Conservation (phyloP, 805 yeast genomes). For the Ogataea haglerorum region DNA sequence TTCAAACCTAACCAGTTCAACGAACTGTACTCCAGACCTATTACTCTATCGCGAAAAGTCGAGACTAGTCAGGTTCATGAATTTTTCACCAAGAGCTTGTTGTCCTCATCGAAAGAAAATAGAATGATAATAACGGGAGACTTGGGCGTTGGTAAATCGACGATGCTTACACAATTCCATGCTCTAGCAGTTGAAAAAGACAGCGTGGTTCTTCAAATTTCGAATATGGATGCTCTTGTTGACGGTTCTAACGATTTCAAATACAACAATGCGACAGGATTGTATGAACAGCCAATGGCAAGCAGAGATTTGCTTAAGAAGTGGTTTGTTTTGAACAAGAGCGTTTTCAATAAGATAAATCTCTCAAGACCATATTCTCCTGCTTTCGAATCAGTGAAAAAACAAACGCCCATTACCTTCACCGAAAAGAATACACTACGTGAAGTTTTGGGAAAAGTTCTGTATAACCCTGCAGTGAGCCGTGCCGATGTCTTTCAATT, state of each 20-base stretch:
- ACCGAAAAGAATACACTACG: constrained; percentile 32
- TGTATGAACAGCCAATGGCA: constrained; percentile 78
- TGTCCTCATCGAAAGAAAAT: constrained; percentile 38
- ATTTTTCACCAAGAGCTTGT: constrained; percentile 36
- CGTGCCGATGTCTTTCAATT: constrained; percentile 47
- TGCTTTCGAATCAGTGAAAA: constrained; percentile 18
- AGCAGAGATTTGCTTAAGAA: constrained; percentile 57
- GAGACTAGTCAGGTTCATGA: constrained; percentile 40
- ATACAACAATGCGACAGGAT: constrained; percentile 43
- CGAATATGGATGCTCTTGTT: constrained; percentile 56
- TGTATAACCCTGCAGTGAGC: constrained; percentile 25
- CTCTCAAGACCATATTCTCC: constrained; percentile 22
- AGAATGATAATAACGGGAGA: constrained; percentile 62
- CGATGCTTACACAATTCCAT: constrained; percentile 65
- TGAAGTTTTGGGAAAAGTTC: constrained; percentile 39
- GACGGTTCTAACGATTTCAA: constrained; percentile 73
- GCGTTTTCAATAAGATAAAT: constrained; percentile 32
- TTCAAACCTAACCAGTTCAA: constrained; percentile 66
- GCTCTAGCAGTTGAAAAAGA: constrained; percentile 42
- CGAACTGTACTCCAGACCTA: constrained; percentile 60
- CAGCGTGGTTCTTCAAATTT: constrained; percentile 57
- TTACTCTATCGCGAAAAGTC: constrained; percentile 53
- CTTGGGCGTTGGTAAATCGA: constrained; percentile 77
- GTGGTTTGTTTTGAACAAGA: constrained; percentile 44
- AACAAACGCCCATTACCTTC: constrained; percentile 12